These are phyloP conservation scores for Apiotrichum laibachii DNA, from an alignment of 1,284 basidiomycete genomes.

Conservation along the genomic window DNA sequence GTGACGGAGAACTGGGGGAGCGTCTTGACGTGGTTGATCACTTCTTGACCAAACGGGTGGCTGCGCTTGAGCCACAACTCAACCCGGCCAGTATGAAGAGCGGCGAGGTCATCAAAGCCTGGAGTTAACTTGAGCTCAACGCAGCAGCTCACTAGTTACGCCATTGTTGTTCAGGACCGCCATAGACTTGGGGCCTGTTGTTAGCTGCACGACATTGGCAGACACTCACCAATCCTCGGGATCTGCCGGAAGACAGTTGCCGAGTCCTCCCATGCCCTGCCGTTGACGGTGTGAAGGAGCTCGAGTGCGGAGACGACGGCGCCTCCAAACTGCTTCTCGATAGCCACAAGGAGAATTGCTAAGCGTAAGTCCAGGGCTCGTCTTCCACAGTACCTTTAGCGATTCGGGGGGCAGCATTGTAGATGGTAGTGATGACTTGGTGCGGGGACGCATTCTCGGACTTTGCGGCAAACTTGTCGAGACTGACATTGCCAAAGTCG, in stretches of 20 bases:
- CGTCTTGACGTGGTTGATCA: slow-evolving; percentile 16
- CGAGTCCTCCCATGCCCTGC: slow-evolving; percentile 48
- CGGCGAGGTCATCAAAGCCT: slow-evolving; percentile 22
- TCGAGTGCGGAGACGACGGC: slow-evolving; percentile 32
- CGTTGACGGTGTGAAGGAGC: slow-evolving; percentile 35
- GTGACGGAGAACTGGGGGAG: slow-evolving; percentile 28
- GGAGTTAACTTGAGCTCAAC: slow-evolving; percentile 20
- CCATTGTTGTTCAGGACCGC: slow-evolving; percentile 24
- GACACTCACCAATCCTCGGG: slow-evolving; percentile 24
- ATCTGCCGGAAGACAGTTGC: slow-evolving; percentile 45
- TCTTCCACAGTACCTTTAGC: slow-evolving; percentile 27
- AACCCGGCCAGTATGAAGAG: slow-evolving; percentile 16
- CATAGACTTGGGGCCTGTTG: slow-evolving; percentile 40
- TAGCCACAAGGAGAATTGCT: slow-evolving; percentile 40
- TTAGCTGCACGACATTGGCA: not conserved
- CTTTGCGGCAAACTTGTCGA: slow-evolving; percentile 29
- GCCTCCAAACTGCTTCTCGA: slow-evolving; percentile 28
- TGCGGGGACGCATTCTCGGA: slow-evolving; percentile 29
- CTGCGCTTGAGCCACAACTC: slow-evolving; percentile 31
- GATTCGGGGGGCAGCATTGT: slow-evolving; percentile 37
- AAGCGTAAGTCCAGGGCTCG: not conserved
- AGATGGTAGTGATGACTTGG: slow-evolving; percentile 36
- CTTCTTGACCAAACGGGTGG: slow-evolving; percentile 25
- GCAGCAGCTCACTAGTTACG: slow-evolving; percentile 24
- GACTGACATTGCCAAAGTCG: slow-evolving; percentile 36